Base-by-base conservation (phyloP, 1,284 basidiomycete genomes). In the Austroboletus novae-zelandiae region DNA sequence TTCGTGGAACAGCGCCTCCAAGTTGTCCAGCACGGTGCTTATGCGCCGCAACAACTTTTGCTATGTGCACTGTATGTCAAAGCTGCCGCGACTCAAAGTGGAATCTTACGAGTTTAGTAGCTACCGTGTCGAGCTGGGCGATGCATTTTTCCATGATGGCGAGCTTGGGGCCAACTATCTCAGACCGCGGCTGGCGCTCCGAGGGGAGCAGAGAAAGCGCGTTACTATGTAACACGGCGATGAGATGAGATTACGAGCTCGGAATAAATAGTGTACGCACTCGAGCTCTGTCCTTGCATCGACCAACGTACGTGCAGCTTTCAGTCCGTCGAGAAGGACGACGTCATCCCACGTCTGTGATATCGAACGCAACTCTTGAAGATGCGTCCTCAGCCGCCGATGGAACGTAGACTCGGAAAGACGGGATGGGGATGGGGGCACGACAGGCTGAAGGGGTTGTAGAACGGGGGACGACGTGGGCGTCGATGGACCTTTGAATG, bases 201-300 rank as follows among this genome's bases (percentile, higher is more conserved):
- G 61, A 55, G 14, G 81, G 78, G 18, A 83, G 62, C 17, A 79
- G 60, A 17, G 78, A 71, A 10, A 91, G 73, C 32, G 75, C 74
- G 66, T 91, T 91, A 59, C 86, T 91, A 9, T 27, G 25, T 6
- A 30, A 27, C 30, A 39, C 20, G 18, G 17, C 17, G 9, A 30
- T 43, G 42, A 50, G 9, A 30, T 43, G 42, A 50, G 45, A 17
- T 27, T 32, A 14, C 25, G 17, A 7, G 15, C 13, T 47, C 27
- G 29, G 31, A 42, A 47, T 4, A 10, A 20, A 41, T 9, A 25
- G 7, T 11, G 11, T 40, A 74, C 83, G 57, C 69, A 91, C 89
- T 89, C 84, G 43, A 91, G 73, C 57, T 90, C 87, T 23, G 89
- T 91, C 43, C 89, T 74, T 14, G 84, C 70, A 60, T 91, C 87